phyloP scores from a whole-genome alignment of 805 yeast genomes.

The Ogataea naganishii region DNA sequence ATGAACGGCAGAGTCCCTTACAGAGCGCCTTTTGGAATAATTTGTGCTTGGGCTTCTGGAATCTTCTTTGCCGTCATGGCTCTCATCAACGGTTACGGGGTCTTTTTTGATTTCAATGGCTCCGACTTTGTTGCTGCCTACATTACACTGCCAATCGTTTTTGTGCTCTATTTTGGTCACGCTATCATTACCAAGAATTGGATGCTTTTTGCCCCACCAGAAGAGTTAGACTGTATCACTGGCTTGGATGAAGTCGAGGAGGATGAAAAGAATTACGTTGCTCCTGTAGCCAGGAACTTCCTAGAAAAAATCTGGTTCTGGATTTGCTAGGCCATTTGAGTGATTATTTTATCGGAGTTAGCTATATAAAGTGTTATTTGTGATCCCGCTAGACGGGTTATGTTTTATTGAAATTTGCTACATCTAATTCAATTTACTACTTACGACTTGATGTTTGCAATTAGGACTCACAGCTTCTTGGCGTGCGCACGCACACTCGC shows the following conservation, averaged over 20 bases:
- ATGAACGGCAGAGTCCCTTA: slow-evolving; percentile 49
- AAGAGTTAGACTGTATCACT: slow-evolving; percentile 50
- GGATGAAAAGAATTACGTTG: slow-evolving; percentile 29
- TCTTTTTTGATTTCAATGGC: slow-evolving; percentile 39
- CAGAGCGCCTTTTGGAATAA: slow-evolving; percentile 48
- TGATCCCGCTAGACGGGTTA: too few species aligned
- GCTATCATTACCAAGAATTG: slow-evolving; percentile 36
- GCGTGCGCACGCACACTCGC: too few species aligned
- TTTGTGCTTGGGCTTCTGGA: slow-evolving; percentile 43
- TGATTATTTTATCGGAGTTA: too few species aligned
- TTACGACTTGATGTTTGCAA: too few species aligned
- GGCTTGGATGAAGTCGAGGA: slow-evolving; percentile 58
- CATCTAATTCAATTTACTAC: too few species aligned
- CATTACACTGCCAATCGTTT: slow-evolving; percentile 48
- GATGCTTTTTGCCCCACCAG: slow-evolving; percentile 40
- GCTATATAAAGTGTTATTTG: too few species aligned
- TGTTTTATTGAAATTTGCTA: too few species aligned
- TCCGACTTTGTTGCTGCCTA: slow-evolving; percentile 63
- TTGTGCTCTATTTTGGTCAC: slow-evolving; percentile 49
- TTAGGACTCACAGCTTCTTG: too few species aligned
- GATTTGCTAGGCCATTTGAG: slow-evolving; percentile 28
- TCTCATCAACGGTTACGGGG: slow-evolving; percentile 49
- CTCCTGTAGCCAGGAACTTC: slow-evolving; percentile 26
- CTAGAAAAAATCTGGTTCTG: slow-evolving; percentile 44
- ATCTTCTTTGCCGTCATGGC: slow-evolving; percentile 37